Conservation (phyloP, 768 basidiomycete genomes). For the Mycena venus region DNA sequence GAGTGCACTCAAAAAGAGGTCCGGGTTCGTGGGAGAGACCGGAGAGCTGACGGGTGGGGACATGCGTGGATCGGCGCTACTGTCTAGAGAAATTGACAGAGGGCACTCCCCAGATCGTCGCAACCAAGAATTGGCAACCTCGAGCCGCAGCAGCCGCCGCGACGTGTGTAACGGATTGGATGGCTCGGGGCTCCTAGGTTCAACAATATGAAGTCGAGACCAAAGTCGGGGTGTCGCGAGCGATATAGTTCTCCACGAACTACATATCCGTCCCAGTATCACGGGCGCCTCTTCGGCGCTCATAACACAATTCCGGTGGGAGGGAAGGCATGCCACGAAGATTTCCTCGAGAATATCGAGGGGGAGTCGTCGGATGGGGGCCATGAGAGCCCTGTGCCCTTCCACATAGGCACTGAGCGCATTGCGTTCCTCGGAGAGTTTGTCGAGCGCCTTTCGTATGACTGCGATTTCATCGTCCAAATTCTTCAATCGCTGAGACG, state of each 20-base stretch:
- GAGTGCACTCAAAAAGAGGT: no score
- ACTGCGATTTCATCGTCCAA: neutral
- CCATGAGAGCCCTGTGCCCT: neutral
- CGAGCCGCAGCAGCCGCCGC: constrained; percentile 1
- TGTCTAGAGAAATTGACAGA: neutral
- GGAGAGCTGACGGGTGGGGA: no score
- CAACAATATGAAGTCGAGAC: constrained; percentile 1
- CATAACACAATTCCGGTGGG: constrained; percentile 11
- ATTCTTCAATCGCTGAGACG: neutral
- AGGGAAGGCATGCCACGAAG: constrained; percentile 14
- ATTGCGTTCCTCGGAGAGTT: neutral
- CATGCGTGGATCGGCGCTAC: no score
- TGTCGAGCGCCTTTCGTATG: neutral
- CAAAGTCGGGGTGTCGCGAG: constrained; percentile 19
- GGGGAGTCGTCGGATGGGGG: neutral
- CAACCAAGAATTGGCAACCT: neutral
- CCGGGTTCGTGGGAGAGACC: no score
- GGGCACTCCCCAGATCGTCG: neutral
- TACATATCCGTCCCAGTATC: constrained; percentile 21
- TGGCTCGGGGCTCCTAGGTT: neutral
- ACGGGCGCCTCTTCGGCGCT: constrained; percentile 16
- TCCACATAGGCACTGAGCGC: neutral
- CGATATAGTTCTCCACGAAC: constrained; percentile 16
- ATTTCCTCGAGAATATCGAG: constrained; percentile 12
- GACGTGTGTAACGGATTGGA: no score